Evolutionary conservation across 208 protist species (phyloP), one percentile per base, ranked within the genome.

Genomic region (Acanthamoeba culbertsoni): DNA sequence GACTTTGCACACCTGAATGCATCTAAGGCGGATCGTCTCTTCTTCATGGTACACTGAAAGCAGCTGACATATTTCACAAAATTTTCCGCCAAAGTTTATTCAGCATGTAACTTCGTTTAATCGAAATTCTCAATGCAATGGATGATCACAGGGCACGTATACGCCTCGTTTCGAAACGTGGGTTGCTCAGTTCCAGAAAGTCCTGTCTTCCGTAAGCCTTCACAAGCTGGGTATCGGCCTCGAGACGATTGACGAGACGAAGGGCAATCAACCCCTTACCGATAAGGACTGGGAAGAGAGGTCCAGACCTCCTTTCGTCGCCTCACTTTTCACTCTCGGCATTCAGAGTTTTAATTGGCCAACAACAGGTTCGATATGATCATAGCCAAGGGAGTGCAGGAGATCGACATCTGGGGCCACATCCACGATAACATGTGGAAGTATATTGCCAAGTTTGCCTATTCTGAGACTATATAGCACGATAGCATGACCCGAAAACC

Each of bases 181-280:
- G 18, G 40, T 43, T 20, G 7, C 6, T 14, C 46, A 62, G 46
- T 86, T 86, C 35, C 46, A 86, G 20, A 53, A 59, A 31, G 42
- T 33, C 14, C 14, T 59, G 46, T n/a, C 26, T 37, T 14, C 42
- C 20, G 59, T 86, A 6, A 59, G 77, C 77, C 46, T 86, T 8
- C 45, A 86, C 48, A 53, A 59, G 77, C 77, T 86, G 48, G 77
- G 77, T n/a, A 59, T 86, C 28, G 77, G 77, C 7, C 77, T 86
- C n/a, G 46, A 86, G 46, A 86, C 42, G 0, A 37, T 86, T 31
- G 28, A 86, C 46, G 68, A 79, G 37, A 4, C 42, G 3, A 31
- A 59, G 16, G 20, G 26, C 26, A 86, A 86, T 28, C 12, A 31
- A 20, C 77, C 77, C 6, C 77, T 86, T 26, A 86, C 42, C 42